Conservation (phyloP, 805 yeast genomes). For the Metschnikowia continentalis region DNA sequence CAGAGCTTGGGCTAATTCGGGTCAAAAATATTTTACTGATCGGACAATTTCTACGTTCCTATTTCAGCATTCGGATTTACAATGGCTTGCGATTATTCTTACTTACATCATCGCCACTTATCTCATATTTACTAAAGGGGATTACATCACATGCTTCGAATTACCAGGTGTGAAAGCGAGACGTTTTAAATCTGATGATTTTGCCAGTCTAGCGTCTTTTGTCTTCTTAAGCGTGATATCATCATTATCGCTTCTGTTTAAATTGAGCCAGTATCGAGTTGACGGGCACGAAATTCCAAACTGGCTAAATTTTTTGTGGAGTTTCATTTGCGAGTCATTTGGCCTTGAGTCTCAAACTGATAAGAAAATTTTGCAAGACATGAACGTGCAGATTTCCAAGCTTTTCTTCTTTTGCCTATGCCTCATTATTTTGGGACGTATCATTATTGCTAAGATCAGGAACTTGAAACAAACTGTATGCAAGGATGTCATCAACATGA, state of each 20-base stretch:
- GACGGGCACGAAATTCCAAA: constrained; percentile 54
- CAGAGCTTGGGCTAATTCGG: constrained; percentile 85
- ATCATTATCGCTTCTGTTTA: constrained; percentile 48
- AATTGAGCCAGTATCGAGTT: constrained; percentile 47
- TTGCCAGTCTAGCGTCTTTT: constrained; percentile 38
- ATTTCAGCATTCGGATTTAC: constrained; percentile 21
- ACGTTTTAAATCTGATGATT: constrained; percentile 12
- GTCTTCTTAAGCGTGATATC: constrained; percentile 44
- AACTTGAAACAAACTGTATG: constrained; percentile 23
- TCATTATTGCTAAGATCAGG: constrained; percentile 22
- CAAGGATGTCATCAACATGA: constrained; percentile 32
- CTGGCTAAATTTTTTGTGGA: constrained; percentile 23
- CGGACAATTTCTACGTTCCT: constrained; percentile 42
- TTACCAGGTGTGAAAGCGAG: constrained; percentile 6
- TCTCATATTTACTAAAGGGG: constrained; percentile 24
- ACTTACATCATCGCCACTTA: constrained; percentile 32
- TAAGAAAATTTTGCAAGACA: constrained; percentile 20
- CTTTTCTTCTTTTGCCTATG: constrained; percentile 21
- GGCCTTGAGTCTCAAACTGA: constrained; percentile 15
- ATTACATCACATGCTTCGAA: constrained; percentile 19
- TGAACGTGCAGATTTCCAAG: constrained; percentile 26
- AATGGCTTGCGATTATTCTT: constrained; percentile 47
- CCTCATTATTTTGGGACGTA: constrained; percentile 27
- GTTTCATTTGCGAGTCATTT: constrained; percentile 29
- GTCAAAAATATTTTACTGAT: constrained; percentile 65